These are phyloP conservation scores for Didymella exigua DNA, from an alignment of 2,329 filamentous ascomycete genomes.

Conservation along the genomic window DNA sequence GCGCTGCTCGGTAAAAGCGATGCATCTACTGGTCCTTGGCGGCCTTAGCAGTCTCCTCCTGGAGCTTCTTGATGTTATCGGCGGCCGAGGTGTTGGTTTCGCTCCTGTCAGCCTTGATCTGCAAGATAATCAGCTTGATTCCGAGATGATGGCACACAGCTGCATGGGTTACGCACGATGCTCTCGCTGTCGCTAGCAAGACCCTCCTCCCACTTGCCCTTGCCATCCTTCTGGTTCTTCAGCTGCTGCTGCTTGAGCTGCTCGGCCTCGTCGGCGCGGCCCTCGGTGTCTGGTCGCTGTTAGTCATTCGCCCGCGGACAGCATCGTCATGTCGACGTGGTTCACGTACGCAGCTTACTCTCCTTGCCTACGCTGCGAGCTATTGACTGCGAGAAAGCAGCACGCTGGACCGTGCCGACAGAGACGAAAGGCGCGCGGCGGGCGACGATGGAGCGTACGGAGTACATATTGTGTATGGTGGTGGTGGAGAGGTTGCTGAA, in stretches of 20 bases:
- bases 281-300: constrained; percentile 34
- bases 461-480: constrained; percentile 32
- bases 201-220: constrained; percentile 52
- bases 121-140: constrained; percentile 2
- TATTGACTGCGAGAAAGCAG: constrained; percentile 48
- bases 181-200: constrained; percentile 53
- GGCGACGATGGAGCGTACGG: constrained; percentile 39
- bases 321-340: background rate
- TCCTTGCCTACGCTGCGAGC: constrained; percentile 53
- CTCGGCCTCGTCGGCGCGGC: constrained; percentile 50
- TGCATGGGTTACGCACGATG: constrained; percentile 33
- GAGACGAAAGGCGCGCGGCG: constrained; percentile 37
- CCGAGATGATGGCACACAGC: background rate
- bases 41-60: constrained; percentile 53
- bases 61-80: constrained; percentile 53
- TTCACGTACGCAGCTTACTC: constrained; percentile 49
- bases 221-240: constrained; percentile 52
- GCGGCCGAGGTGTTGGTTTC: constrained; percentile 47
- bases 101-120: constrained; percentile 53
- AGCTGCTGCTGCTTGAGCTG: constrained; percentile 52
- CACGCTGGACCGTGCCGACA: constrained; percentile 39
- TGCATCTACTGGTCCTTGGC: constrained; percentile 19
- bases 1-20: background rate
- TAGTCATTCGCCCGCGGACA: constrained; percentile 13
- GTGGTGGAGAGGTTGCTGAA: background rate